phyloP scores from a whole-genome alignment of 768 basidiomycete genomes.

The Hypholoma fasciculare region DNA sequence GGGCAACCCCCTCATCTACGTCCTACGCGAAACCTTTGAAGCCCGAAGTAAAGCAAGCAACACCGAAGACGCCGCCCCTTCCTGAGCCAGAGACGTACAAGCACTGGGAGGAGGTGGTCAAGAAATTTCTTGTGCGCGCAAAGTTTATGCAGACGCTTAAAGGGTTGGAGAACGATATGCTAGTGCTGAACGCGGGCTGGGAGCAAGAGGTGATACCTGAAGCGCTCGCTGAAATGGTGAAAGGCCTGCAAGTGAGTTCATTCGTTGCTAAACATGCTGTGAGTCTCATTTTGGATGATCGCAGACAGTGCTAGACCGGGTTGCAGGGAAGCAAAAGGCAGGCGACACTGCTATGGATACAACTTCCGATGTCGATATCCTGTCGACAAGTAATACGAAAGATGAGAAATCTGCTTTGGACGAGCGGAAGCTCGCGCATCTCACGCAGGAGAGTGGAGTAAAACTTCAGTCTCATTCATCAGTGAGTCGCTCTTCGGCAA shows the following conservation, averaged over 20 bases:
- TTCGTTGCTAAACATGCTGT: neutral
- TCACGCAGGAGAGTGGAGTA: constrained; percentile 46
- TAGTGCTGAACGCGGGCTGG: constrained; percentile 68
- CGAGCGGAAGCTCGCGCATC: constrained; percentile 68
- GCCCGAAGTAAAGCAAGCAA: constrained; percentile 8
- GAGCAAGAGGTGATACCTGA: constrained; percentile 56
- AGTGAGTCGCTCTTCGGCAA: constrained; percentile 39
- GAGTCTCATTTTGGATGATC: constrained; percentile 7
- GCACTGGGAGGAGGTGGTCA: constrained; percentile 63
- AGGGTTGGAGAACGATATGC: constrained; percentile 70
- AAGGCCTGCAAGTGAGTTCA: constrained; percentile 48
- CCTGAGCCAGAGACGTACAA: constrained; percentile 39
- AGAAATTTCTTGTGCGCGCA: constrained; percentile 51
- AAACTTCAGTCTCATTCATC: constrained; percentile 55
- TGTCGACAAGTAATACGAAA: neutral
- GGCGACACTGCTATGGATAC: constrained; percentile 14
- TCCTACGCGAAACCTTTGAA: neutral
- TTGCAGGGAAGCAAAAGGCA: constrained; percentile 16
- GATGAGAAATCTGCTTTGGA: constrained; percentile 42
- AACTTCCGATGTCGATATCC: constrained; percentile 8
- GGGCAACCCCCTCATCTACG: neutral
- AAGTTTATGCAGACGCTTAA: constrained; percentile 58
- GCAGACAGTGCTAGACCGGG: constrained; percentile 18
- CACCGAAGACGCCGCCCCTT: constrained; percentile 33
- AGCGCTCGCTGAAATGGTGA: constrained; percentile 53